Percentiles rank a stretch among this genome's conserved stretches.
Conservation (phyloP, 192 early-diverging fungal species). For the Linnemannia exigua region DNA sequence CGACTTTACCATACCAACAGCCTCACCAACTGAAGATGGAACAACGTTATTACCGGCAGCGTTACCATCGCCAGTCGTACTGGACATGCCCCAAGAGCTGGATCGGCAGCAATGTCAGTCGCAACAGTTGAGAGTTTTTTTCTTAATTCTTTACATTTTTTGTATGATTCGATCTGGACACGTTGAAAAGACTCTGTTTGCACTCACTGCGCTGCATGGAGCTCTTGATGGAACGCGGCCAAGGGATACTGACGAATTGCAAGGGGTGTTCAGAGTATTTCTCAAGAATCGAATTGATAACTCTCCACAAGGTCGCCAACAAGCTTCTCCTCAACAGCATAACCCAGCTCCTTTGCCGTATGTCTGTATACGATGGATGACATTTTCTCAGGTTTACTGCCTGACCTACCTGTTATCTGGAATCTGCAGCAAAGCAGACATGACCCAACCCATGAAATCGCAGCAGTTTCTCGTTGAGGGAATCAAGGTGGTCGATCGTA, state of each 20-base stretch:
- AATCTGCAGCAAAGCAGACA: constrained; percentile 55
- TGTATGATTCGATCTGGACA: constrained; percentile 46
- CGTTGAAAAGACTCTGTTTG: constrained; percentile 20
- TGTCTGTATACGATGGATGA: constrained; percentile 51
- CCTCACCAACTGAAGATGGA: background rate
- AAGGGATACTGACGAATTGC: constrained; percentile 28
- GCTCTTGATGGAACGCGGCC: constrained; percentile 38
- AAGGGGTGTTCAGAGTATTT: constrained; percentile 34
- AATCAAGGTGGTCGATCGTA: constrained; percentile 54
- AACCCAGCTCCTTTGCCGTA: background rate
- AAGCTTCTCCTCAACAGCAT: background rate
- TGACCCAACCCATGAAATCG: constrained; percentile 46
- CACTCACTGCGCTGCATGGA: constrained; percentile 19
- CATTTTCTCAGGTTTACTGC: constrained; percentile 55
- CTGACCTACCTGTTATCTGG: constrained; percentile 55
- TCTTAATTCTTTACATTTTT: constrained; percentile 39
- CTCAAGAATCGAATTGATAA: constrained; percentile 7
- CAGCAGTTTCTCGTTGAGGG: constrained; percentile 47
- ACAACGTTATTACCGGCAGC: background rate
- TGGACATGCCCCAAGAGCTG: background rate
- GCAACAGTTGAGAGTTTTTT: constrained; percentile 43
- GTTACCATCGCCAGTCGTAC: background rate
- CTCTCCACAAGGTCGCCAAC: background rate
- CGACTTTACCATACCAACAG: background rate
- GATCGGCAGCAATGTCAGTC: constrained; percentile 5